These are phyloP conservation scores for Gigaspora rosea DNA, from an alignment of 192 early-diverging fungal species.

Conservation along the genomic window DNA sequence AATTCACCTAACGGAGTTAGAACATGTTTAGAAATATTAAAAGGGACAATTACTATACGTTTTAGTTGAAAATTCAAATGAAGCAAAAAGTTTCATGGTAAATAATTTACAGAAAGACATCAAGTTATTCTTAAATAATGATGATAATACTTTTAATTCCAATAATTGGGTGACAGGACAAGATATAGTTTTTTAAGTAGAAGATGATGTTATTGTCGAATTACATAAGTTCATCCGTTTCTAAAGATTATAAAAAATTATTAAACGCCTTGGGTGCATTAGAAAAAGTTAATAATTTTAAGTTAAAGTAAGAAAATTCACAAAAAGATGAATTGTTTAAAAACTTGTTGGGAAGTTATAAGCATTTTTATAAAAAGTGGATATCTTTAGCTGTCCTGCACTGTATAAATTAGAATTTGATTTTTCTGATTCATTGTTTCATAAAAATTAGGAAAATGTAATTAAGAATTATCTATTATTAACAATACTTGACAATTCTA, in stretches of 20 bases:
- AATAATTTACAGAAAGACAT: background rate
- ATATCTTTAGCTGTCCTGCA: too few species aligned
- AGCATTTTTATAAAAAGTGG: too few species aligned
- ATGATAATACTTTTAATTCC: slow-evolving; percentile 5
- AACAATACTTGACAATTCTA: too few species aligned
- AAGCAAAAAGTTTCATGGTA: background rate
- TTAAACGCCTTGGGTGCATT: background rate
- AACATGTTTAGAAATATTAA: background rate
- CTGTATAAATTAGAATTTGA: too few species aligned
- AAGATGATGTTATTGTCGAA: background rate
- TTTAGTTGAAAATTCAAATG: background rate
- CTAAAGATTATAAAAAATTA: background rate
- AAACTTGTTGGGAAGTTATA: background rate
- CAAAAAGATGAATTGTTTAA: background rate
- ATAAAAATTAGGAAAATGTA: too few species aligned
- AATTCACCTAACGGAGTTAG: background rate
- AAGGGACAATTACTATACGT: background rate
- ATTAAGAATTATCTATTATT: too few species aligned
- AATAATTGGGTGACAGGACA: slow-evolving; percentile 1
- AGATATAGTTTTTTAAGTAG: background rate
- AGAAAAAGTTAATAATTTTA: background rate
- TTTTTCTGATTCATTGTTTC: too few species aligned
- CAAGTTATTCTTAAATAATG: slow-evolving; percentile 17
- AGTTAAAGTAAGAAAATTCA: background rate
- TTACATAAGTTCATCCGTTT: slow-evolving; percentile 13